These are phyloP conservation scores for Nyctanthes arbortristis DNA, from an alignment of 257 asterid species.

Conservation along the genomic window DNA sequence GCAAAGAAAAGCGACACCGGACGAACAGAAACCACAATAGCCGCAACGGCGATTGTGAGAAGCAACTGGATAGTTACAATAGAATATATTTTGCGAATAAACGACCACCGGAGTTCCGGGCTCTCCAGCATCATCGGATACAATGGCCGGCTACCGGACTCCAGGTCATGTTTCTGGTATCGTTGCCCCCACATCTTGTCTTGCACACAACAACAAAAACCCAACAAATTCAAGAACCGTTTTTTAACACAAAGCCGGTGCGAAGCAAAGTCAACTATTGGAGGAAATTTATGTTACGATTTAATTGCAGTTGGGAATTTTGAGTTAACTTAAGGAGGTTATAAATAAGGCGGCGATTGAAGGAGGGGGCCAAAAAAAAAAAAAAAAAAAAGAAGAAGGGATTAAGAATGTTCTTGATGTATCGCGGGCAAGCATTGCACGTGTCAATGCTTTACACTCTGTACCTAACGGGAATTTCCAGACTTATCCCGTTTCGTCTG, in stretches of 20 bases:
- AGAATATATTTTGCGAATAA: constrained; percentile 66
- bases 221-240: not conserved
- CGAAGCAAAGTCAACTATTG: too few relatives aligned
- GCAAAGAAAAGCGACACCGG: constrained; percentile 57
- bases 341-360: not conserved
- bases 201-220: not conserved
- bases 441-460: not conserved
- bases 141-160: constrained; percentile 40
- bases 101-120: constrained; percentile 78
- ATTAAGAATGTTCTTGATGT: constrained; percentile 30
- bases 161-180: constrained; percentile 58
- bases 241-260: too few relatives aligned
- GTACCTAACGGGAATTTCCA: constrained; percentile 22
- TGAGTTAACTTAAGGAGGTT: constrained; percentile 26
- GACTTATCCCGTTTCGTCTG: constrained; percentile 22
- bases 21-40: constrained; percentile 50
- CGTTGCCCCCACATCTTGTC: constrained; percentile 51
- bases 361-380: too few relatives aligned
- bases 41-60: constrained; percentile 61
- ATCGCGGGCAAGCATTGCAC: constrained; percentile 26
- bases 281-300: not conserved
- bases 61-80: constrained; percentile 63
- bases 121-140: constrained; percentile 74
- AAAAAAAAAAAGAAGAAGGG: not conserved
- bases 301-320: not conserved